Base-by-base conservation (phyloP, 345 rosid species). In the Raphanus sativus region DNA sequence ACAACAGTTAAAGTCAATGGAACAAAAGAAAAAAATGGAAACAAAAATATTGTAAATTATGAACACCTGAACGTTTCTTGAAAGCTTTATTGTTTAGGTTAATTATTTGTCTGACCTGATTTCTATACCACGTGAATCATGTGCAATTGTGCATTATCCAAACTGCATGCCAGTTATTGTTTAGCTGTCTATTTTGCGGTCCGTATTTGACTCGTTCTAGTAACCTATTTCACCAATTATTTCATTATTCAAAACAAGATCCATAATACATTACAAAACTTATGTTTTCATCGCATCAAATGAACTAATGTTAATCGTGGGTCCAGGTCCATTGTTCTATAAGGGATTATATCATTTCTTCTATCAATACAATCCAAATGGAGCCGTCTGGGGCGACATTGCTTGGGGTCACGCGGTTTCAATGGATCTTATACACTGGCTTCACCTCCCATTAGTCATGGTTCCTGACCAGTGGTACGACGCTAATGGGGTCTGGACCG, bases 331-430 rank as follows among this genome's bases (percentile, higher is more conserved):
- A 32, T 70, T 91, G 84, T 91, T 75, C 70, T 94, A 94, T 87
- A 91, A 89, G 69, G 98, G 97, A 48, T 90, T 88, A 89, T 94
- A 94, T 82, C 98, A 94, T 72, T 87, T 94, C 80, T 91, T 94
- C 86, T 94, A 94, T 81, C 97, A 93, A 36, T 91, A 87, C 86
- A 91, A 91, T 67, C 97, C 96, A 61, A 73, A 87, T 62, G 98
- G 83, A 2, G 86, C 98, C 5, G 80, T 94, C 4, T 94, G 97
- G 96, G 97, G 97, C 63, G 86, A 88, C 82, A 91, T 94, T 55
- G 96, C 86, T 4, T 94, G 98, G 98, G 98, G 93, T 24, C 98
- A 94, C 71, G 97, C 98, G 2, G 92, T 91, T 8, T 91, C 98
- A 5, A 81, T 72, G 68, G 97, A 94, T 64, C 69, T 90, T 62